Base-by-base conservation (phyloP, 768 basidiomycete genomes). In the Termitomyces sp. region DNA sequence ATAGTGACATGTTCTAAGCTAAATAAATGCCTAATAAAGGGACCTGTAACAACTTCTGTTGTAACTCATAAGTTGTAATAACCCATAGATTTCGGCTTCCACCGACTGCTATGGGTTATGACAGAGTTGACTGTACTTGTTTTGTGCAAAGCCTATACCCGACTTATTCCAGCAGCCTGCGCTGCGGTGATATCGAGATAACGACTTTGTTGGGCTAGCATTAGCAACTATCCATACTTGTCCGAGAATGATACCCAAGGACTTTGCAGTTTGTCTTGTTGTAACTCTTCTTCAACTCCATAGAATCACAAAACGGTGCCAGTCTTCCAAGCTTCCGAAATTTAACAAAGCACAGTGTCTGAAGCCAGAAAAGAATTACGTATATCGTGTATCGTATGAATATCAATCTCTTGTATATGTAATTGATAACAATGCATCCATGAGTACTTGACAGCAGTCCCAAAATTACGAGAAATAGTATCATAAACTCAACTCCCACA, bases 401-500 rank as follows among this genome's bases (percentile, higher is more conserved):
- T 28, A 9, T 14, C 7, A 14, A 8, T 23, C 23, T 23, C n/a
- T 31, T 33, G 48, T 37, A 19, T 10, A 19, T 31, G 35, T 21
- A 11, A 49, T 35, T 23, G 14, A 30, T 30, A 17, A 43, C 4
- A 43, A n/a, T 46, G 17, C 28, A 46, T 28, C 28, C 45, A 46
- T 46, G 45, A n/a, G 17, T 46, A 46, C 17, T 30, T 11, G 23
- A 15, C 28, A 51, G 23, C 33, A 37, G 23, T 38, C 37, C 44
- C 33, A 21, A n/a, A 47, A 43, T 15, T n/a, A 57, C 14, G 23
- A 44, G 28, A 23, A 11, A 40, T 31, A 17, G 3, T 1, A 42
- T 59, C 44, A 73, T 30, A 62, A 48, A 19, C 70, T 73, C 56
- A 75, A 53, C 62, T 76, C 73, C 77, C 76, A 78, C 45, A 63